A percentile compares a stretch with the other conserved stretches of the same genome.
phyloP scores from a whole-genome alignment of 352 stramenopile species.

The Phytopythium ostracodes region DNA sequence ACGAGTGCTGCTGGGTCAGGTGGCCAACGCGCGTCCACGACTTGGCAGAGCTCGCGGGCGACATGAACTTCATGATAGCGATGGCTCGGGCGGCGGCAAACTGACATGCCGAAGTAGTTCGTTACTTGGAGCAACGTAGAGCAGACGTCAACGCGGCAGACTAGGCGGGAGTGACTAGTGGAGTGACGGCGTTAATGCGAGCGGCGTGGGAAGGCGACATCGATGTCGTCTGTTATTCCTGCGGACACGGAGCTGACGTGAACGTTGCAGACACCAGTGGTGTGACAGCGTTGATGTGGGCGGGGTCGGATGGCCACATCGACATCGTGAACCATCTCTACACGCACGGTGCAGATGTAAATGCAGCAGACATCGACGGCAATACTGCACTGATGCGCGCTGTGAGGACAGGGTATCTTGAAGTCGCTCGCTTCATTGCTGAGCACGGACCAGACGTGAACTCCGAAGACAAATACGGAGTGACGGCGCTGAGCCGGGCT shows the following conservation, averaged over 20 bases:
- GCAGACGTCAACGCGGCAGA: constrained; percentile 1
- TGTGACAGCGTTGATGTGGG: constrained; percentile 5
- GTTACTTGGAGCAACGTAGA: background rate
- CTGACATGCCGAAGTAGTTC: background rate
- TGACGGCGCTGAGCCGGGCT: constrained; percentile 3
- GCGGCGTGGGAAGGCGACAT: background rate
- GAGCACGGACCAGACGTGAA: background rate
- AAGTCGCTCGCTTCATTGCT: background rate
- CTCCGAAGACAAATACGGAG: background rate
- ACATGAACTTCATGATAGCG: background rate
- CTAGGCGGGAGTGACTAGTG: too few species aligned
- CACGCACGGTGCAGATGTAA: background rate
- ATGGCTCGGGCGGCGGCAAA: background rate
- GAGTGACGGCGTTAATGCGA: background rate
- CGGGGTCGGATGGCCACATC: background rate
- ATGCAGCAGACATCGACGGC: background rate
- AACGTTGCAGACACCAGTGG: background rate
- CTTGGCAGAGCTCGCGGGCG: background rate
- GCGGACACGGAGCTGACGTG: background rate
- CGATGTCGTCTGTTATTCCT: background rate
- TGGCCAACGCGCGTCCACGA: background rate
- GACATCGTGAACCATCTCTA: constrained; percentile 1
- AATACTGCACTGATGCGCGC: background rate
- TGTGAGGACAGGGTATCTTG: background rate
- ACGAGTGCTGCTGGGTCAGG: background rate